phyloP scores from a whole-genome alignment of 2,329 filamentous ascomycete species.

The Xylariomycetidae sp. region DNA sequence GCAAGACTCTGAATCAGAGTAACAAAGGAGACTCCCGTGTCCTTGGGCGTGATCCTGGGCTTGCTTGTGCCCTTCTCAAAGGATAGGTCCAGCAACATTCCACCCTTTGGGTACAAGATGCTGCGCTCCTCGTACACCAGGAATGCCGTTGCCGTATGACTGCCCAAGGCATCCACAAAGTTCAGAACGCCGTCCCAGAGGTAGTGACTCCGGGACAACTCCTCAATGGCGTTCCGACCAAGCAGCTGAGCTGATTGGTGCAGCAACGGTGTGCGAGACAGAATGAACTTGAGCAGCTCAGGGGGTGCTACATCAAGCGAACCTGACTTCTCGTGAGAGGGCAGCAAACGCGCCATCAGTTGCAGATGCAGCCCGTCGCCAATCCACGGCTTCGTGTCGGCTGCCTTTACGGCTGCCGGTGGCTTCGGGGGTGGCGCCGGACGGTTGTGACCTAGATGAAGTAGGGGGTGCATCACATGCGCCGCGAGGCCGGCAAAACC shows the following conservation, averaged over 20 bases:
- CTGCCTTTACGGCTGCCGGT: not conserved
- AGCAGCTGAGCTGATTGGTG: not conserved
- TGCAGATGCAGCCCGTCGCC: not conserved
- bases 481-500: no score
- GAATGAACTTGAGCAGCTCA: not conserved
- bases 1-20: not conserved
- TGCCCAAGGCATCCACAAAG: not conserved
- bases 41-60: not conserved
- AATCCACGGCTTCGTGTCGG: not conserved
- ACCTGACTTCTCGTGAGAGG: not conserved
- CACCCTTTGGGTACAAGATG: not conserved
- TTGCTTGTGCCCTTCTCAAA: not conserved
- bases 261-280: not conserved
- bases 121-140: not conserved
- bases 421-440: not conserved
- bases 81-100: not conserved
- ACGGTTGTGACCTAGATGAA: not conserved
- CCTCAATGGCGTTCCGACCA: not conserved
- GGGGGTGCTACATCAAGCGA: not conserved
- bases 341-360: not conserved
- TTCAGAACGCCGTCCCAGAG: not conserved
- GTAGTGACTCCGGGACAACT: not conserved
- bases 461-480: not conserved
- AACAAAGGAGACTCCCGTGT: not conserved
- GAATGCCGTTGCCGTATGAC: not conserved